Conservation (phyloP, 1,284 basidiomycete genomes). For the Gomphus sp. region DNA sequence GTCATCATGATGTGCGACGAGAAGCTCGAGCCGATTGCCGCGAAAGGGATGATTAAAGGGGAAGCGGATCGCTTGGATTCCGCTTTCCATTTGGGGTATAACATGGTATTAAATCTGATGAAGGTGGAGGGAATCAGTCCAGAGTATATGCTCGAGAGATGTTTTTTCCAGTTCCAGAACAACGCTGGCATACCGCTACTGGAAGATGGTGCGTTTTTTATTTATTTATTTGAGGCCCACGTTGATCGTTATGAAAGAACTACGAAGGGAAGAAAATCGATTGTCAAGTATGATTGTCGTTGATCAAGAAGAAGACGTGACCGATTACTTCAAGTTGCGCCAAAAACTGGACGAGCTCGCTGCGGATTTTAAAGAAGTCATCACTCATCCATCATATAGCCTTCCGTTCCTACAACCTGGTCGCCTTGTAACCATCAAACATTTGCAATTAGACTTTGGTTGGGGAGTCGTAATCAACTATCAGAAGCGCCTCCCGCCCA, state of each 20-base stretch:
- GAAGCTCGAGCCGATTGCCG: constrained; percentile 87
- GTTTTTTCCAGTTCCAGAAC: constrained; percentile 98
- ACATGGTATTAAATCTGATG: constrained; percentile 99
- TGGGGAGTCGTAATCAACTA: constrained; percentile 95
- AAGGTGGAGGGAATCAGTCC: constrained; percentile 98
- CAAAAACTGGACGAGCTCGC: constrained; percentile 87
- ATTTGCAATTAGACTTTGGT: constrained; percentile 86
- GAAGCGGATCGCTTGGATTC: constrained; percentile 96
- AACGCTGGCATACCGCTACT: constrained; percentile 81
- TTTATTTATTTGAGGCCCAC: background rate
- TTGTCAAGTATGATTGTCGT: constrained; percentile 57
- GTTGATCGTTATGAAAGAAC: constrained; percentile 40
- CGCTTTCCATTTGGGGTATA: constrained; percentile 98
- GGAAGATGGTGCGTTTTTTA: constrained; percentile 60
- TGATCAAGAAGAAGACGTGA: constrained; percentile 75
- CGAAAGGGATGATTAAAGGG: constrained; percentile 98
- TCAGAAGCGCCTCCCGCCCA: constrained; percentile 73
- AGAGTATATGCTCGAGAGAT: constrained; percentile 96
- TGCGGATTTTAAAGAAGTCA: constrained; percentile 82
- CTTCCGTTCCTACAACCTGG: constrained; percentile 92
- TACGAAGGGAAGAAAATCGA: constrained; percentile 66
- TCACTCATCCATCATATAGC: constrained; percentile 91
- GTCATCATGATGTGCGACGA: constrained; percentile 99
- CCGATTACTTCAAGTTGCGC: constrained; percentile 87
- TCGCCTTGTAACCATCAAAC: constrained; percentile 81